phyloP scores from a whole-genome alignment of 2,329 filamentous ascomycete species.

The Seiridium unicorne region DNA sequence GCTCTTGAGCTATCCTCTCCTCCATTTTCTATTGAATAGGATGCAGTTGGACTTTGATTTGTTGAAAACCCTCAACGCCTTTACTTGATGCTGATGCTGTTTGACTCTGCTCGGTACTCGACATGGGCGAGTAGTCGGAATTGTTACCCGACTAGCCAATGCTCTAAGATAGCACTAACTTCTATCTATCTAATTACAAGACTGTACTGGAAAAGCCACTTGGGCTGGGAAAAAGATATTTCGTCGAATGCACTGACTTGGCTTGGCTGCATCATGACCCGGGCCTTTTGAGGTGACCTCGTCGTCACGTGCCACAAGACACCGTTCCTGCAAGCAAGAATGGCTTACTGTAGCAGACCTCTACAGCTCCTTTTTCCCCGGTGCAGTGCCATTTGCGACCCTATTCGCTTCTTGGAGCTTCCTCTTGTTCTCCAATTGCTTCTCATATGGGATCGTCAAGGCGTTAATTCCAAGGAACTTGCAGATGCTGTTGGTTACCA shows the following conservation, averaged over 20 bases:
- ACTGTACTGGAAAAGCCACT: not conserved
- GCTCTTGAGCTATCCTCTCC: no score
- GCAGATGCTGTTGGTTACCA: conserved; percentile 91
- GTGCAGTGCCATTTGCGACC: conserved; percentile 16
- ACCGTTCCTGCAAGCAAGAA: not conserved
- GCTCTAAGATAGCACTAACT: not conserved
- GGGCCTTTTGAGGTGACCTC: no score
- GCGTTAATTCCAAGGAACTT: conserved; percentile 91
- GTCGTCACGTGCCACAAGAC: no score
- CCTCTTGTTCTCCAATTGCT: conserved; percentile 54
- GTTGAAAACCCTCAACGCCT: conserved; percentile 6
- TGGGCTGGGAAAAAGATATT: not conserved
- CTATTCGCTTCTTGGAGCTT: conserved; percentile 25
- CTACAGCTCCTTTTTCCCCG: conserved; percentile 26
- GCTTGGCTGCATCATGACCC: no score
- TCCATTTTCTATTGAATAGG: no score
- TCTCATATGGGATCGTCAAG: conserved; percentile 73
- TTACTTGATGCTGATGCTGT: conserved; percentile 1
- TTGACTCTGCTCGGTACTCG: not conserved
- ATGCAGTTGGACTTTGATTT: not conserved
- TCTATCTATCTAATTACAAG: not conserved
- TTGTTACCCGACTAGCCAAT: not conserved
- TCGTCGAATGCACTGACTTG: no score
- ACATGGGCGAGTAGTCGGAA: not conserved
- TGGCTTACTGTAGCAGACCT: not conserved